Evolutionary conservation across 305 asterid species (phyloP).

Genomic region (Fraxinus ornus): DNA sequence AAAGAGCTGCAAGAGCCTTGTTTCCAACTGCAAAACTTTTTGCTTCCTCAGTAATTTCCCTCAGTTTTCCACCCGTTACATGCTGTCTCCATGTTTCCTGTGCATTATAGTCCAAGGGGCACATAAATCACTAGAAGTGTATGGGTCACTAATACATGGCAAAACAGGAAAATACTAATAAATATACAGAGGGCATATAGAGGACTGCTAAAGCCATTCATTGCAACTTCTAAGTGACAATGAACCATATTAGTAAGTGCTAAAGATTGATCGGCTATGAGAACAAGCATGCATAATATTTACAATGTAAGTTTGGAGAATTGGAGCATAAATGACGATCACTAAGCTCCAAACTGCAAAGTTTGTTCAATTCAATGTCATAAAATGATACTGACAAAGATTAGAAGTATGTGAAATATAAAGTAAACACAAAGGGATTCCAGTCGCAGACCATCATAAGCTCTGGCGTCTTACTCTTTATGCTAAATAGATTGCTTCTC

Average conservation of each 20-base stretch:
- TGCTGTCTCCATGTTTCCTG: constrained; percentile 97
- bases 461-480: background rate
- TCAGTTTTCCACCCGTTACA: constrained; percentile 93
- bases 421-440: background rate
- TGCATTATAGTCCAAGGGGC: constrained; percentile 24
- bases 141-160: background rate
- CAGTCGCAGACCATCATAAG: background rate
- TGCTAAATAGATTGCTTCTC: background rate
- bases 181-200: background rate
- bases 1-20: constrained; percentile 88
- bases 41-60: constrained; percentile 98
- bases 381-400: background rate
- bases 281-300: background rate
- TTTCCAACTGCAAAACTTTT: constrained; percentile 80
- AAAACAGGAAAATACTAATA: background rate
- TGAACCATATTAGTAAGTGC: background rate
- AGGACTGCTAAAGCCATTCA: background rate
- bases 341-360: background rate
- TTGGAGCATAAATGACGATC: background rate
- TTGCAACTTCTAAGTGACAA: background rate
- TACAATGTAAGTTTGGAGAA: background rate
- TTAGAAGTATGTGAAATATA: background rate
- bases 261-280: background rate
- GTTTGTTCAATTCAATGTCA: background rate
- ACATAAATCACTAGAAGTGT: constrained; percentile 20